Evolutionary conservation across 2,329 filamentous ascomycete species (phyloP).

Genomic region (Ampelomyces quisqualis): DNA sequence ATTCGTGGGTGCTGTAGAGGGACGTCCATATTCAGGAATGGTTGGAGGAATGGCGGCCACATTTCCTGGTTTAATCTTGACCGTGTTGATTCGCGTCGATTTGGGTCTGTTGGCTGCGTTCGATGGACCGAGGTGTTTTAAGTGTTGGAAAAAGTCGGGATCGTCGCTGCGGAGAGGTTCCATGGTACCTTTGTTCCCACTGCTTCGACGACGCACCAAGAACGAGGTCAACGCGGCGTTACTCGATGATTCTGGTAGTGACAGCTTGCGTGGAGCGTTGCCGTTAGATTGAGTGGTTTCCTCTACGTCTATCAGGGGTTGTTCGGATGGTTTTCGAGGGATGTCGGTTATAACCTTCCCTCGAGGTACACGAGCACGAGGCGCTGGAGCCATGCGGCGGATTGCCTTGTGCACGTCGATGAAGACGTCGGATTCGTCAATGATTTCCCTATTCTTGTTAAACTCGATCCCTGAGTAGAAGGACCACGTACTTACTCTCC

Average conservation of each 20-base stretch:
- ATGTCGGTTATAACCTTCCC: constrained; percentile 54
- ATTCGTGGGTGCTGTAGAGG: constrained; percentile 15
- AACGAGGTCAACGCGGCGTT: constrained; percentile 41
- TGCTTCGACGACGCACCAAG: constrained; percentile 50
- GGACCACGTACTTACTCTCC: constrained; percentile 71
- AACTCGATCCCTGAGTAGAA: background rate
- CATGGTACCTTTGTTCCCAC: constrained; percentile 40
- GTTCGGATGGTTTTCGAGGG: constrained; percentile 28
- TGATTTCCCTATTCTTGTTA: constrained; percentile 72
- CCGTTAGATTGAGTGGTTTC: constrained; percentile 21
- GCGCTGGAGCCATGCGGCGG: constrained; percentile 80
- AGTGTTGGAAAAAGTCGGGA: constrained; percentile 58
- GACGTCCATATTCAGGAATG: constrained; percentile 45
- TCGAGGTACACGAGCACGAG: constrained; percentile 69
- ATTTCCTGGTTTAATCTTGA: constrained; percentile 68
- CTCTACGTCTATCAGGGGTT: constrained; percentile 18
- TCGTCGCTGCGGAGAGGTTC: constrained; percentile 53
- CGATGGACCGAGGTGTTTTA: constrained; percentile 65
- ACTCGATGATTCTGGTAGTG: constrained; percentile 32
- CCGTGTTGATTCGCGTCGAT: constrained; percentile 61
- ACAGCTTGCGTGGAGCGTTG: constrained; percentile 27
- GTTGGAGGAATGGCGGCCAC: constrained; percentile 56
- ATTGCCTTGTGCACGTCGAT: constrained; percentile 98
- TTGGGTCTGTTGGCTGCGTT: constrained; percentile 63
- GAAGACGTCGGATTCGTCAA: constrained; percentile 97